A percentile compares a stretch with the other conserved stretches of the same genome.
These are phyloP conservation scores for Suhomyces pyralidae DNA, from an alignment of 805 yeast species.

Conservation along the genomic window DNA sequence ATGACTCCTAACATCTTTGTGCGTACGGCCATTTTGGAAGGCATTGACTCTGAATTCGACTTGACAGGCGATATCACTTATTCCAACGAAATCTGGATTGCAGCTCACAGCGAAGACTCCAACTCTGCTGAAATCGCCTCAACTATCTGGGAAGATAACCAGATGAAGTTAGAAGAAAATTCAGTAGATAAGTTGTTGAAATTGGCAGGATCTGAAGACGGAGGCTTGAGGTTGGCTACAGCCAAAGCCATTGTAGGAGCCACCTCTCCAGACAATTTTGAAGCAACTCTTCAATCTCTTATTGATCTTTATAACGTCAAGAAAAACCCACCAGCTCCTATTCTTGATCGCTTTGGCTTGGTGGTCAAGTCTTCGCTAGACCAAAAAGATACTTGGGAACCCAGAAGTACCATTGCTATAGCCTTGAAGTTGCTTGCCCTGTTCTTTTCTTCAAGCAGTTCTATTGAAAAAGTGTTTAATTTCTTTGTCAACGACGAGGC, in stretches of 20 bases:
- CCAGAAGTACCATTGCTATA: constrained; percentile 76
- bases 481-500: constrained; percentile 65
- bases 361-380: constrained; percentile 58
- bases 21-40: constrained; percentile 76
- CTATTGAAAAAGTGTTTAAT: constrained; percentile 53
- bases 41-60: constrained; percentile 79
- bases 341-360: constrained; percentile 76
- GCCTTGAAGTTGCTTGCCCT: constrained; percentile 58
- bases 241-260: constrained; percentile 71
- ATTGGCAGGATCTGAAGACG: constrained; percentile 53
- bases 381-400: constrained; percentile 79
- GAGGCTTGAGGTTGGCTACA: constrained; percentile 68
- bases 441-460: constrained; percentile 31
- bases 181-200: constrained; percentile 47
- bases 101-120: constrained; percentile 69
- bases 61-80: constrained; percentile 45
- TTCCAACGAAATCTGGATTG: constrained; percentile 73
- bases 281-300: constrained; percentile 40
- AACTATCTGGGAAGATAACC: constrained; percentile 84
- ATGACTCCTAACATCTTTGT: constrained; percentile 68
- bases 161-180: constrained; percentile 43
- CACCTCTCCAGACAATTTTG: constrained; percentile 21
- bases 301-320: constrained; percentile 56
- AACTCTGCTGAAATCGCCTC: constrained; percentile 61
- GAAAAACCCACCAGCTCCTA: constrained; percentile 72